Conservation (phyloP, 1,284 basidiomycete genomes). For the Blastosporella zonata region DNA sequence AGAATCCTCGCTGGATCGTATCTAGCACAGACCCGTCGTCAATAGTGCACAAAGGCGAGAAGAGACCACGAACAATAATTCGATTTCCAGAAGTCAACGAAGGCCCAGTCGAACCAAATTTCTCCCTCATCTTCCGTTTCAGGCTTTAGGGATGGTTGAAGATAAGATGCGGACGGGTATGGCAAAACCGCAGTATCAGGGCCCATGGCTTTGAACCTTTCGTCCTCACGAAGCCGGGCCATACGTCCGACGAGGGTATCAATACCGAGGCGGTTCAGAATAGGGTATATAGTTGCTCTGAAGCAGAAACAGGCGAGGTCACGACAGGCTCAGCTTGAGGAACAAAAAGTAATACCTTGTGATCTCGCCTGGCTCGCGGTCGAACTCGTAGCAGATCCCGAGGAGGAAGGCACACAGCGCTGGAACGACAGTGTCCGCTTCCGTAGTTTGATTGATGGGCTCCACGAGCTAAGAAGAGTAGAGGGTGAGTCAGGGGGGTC, state of each 20-base stretch:
- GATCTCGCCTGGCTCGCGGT: slow-evolving; percentile 89
- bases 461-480: slow-evolving; percentile 71
- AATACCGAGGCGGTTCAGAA: slow-evolving; percentile 81
- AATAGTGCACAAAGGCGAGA: slow-evolving; percentile 2
- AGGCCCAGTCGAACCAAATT: slow-evolving; percentile 97
- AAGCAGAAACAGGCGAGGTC: background rate
- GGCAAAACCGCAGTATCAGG: slow-evolving; percentile 71
- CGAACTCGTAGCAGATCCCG: slow-evolving; percentile 93
- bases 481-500: slow-evolving; percentile 2
- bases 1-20: slow-evolving; percentile 66
- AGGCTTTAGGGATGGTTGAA: slow-evolving; percentile 35
- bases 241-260: slow-evolving; percentile 90
- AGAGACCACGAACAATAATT: slow-evolving; percentile 75
- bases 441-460: slow-evolving; percentile 88
- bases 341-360: slow-evolving; percentile 52
- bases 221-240: slow-evolving; percentile 84
- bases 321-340: background rate
- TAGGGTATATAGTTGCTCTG: slow-evolving; percentile 83
- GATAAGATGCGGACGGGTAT: slow-evolving; percentile 39
- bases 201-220: slow-evolving; percentile 84
- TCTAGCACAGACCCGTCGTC: slow-evolving; percentile 37
- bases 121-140: slow-evolving; percentile 68
- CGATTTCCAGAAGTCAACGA: slow-evolving; percentile 99
- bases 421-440: slow-evolving; percentile 85
- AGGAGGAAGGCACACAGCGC: slow-evolving; percentile 91